Evolutionary conservation across 306 rosid species (phyloP), one percentile per base, ranked within the genome.

Genomic region (Mimosa pudica): DNA sequence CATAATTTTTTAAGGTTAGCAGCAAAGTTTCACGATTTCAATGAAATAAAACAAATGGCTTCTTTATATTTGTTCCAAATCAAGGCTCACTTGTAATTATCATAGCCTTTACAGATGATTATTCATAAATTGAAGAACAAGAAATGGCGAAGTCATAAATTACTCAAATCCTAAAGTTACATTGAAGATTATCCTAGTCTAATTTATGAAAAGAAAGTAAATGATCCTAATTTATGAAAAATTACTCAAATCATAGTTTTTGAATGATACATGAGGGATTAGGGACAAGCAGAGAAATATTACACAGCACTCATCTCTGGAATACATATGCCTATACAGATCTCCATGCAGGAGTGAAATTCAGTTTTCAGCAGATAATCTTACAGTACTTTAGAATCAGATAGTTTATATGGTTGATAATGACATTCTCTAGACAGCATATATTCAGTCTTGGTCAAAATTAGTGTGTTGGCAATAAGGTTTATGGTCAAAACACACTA

Each of bases 91-190:
- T 32, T 44, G 69, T 14, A 65, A 49, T 73, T 52, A 20, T 32
- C 17, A 12, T 49, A 7, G 6, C 24, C 45, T 58, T 69, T 36
- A 58, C 20, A 45, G 54, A 69, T 6, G 55, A 58, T 44, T 64
- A 60, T 38, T 69, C 62, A 81, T 47, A 58, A 75, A 38, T 76
- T 20, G 69, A 75, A 33, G 62, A 46, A 46, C 76, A 67, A 74
- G 70, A 55, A 55, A 74, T 64, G 71, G 69, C 33, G 49, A 76
- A 71, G 57, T 49, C 47, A 48, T 24, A 18, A 35, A 38, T 44
- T 18, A 58, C 72, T 76, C 44, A 62, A 11, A 69, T 69, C 62
- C 35, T 18, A 69, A 66, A 57, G 60, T 70, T 46, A 81, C 47
- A 57, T 46, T 55, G 30, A 49, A 49, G 30, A 49, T 62, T 70